These are phyloP conservation scores for Clavispora carvajalis DNA, from an alignment of 805 yeast genomes.

Conservation along the genomic window DNA sequence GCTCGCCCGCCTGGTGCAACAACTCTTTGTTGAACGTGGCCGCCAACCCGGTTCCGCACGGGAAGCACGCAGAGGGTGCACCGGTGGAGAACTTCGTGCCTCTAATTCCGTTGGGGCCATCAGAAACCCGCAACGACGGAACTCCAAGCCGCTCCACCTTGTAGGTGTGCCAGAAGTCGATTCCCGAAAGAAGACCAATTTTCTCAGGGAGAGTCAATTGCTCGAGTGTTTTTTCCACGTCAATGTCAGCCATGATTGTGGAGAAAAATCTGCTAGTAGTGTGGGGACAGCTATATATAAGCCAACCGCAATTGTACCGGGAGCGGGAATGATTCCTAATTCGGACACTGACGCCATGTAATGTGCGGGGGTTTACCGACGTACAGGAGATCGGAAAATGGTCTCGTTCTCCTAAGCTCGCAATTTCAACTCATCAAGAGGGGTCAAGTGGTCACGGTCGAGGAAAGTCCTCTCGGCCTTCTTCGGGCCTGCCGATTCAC, in stretches of 20 bases:
- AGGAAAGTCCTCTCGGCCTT: no score
- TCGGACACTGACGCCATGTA: no score
- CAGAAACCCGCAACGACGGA: constrained; percentile 41
- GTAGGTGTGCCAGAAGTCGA: constrained; percentile 49
- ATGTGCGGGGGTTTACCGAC: no score
- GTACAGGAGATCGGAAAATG: no score
- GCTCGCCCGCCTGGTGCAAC: constrained; percentile 23
- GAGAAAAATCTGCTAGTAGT: neutral
- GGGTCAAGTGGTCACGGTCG: no score
- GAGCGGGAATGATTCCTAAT: neutral
- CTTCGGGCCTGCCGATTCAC: no score
- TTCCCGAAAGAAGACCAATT: constrained; percentile 32
- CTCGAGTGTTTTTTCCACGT: constrained; percentile 20
- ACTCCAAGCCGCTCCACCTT: constrained; percentile 35
- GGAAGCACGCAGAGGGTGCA: constrained; percentile 28
- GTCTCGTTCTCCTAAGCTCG: no score
- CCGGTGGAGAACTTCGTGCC: constrained; percentile 26
- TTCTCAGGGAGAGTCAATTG: constrained; percentile 24
- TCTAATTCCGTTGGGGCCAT: constrained; percentile 32
- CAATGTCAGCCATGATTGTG: constrained; percentile 12
- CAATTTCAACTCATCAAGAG: no score
- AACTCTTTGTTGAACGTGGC: constrained; percentile 26
- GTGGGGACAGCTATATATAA: neutral
- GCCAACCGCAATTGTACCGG: neutral
- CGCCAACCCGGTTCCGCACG: constrained; percentile 32